These are phyloP conservation scores for Gossypium australe DNA, from an alignment of 345 rosid species.

Conservation along the genomic window DNA sequence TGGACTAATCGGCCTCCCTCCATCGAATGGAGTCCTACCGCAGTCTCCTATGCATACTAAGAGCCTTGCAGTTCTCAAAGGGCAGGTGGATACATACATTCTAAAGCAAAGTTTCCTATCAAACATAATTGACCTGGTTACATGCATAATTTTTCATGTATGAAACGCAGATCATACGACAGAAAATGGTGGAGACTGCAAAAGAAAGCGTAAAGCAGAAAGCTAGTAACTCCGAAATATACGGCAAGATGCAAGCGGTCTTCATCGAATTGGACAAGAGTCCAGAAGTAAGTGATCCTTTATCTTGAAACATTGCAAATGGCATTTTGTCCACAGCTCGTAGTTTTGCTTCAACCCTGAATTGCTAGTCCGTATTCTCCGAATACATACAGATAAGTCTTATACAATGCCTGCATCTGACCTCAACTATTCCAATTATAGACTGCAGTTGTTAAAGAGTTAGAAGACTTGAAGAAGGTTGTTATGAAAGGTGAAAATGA, in stretches of 20 bases:
- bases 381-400: neutral
- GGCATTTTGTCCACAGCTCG: neutral
- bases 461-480: constrained; percentile 65
- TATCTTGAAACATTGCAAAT: neutral
- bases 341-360: neutral
- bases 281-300: constrained; percentile 36
- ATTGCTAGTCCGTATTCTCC: neutral
- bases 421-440: constrained; percentile 11
- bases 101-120: neutral
- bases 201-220: constrained; percentile 59
- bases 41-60: constrained; percentile 95
- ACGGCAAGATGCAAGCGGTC: constrained; percentile 62
- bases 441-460: constrained; percentile 45
- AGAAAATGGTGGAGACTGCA: constrained; percentile 65
- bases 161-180: constrained; percentile 43
- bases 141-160: neutral
- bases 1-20: constrained; percentile 77
- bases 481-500: constrained; percentile 41
- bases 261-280: constrained; percentile 57
- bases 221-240: constrained; percentile 57
- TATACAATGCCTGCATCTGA: neutral
- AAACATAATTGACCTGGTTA: neutral
- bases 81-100: constrained; percentile 40
- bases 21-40: constrained; percentile 84
- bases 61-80: constrained; percentile 71